Evolutionary conservation across 2,329 filamentous ascomycete genomes (phyloP), one percentile per base, ranked within the genome.

Genomic region (Orbilia oligospora): DNA sequence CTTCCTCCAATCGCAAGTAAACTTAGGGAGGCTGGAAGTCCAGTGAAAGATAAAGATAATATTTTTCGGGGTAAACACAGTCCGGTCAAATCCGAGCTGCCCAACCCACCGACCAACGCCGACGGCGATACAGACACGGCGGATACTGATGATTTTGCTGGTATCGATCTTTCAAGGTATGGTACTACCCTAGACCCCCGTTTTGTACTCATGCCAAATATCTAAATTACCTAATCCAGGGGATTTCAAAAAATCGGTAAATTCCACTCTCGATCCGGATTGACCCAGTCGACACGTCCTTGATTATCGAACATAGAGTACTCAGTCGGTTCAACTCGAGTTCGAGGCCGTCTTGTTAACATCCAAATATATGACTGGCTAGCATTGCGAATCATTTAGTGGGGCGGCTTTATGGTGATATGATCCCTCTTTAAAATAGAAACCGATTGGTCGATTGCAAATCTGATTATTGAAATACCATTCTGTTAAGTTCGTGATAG

Each of bases 191-290:
- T 14, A 12, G 44, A 20, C n/a, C 5, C n/a, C 20, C 36, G 14
- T 44, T 36, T 33, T 14, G 38, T 41, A 14, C 38, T 5, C 27
- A 1, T n/a, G 44, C 48, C 4, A 24, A 16, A 44, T n/a, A 2
- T 27, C 71, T 68, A 69, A 75, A 24, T 22, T 12, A 2, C 2
- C 33, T 38, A 46, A n/a, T 10, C 4, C 18, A 78, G 75, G 68
- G 75, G 75, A 0, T 79, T 79, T 61, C 76, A 79, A 71, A 79
- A 79, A 75, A 79, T 79, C 49, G 76, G 76, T 22, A 79, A 70
- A 67, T 79, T 79, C 18, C 76, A 79, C 49, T 33, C 76, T 10
- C 76, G 70, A 3, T 70, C 68, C 6, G 65, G 61, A 49, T 49
- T 79, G n/a, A 44, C 56, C 12, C 75, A 78, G 33, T 24, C 68